phyloP scores from a whole-genome alignment of 2,329 filamentous ascomycete genomes.

The Aspergillaceae sp. region DNA sequence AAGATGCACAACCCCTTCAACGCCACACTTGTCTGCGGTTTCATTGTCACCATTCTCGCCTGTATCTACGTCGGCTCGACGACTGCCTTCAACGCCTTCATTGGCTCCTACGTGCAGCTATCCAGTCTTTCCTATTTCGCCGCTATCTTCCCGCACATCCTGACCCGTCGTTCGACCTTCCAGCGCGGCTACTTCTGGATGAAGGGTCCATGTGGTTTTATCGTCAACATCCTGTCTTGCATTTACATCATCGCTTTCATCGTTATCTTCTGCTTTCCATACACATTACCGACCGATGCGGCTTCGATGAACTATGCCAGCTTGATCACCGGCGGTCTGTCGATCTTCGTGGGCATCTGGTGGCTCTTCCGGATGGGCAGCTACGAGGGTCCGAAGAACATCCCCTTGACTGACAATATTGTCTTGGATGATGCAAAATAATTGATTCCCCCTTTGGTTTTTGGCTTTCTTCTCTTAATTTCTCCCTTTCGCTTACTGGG shows the following conservation, averaged over 20 bases:
- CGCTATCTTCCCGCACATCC: slow-evolving; percentile 45
- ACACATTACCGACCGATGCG: slow-evolving; percentile 37
- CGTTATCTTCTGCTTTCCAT: slow-evolving; percentile 54
- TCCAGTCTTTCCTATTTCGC: slow-evolving; percentile 48
- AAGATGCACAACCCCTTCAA: slow-evolving; percentile 51
- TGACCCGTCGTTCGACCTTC: slow-evolving; percentile 45
- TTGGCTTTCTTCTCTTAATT: neutral
- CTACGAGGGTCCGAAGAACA: slow-evolving; percentile 30
- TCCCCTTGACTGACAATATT: slow-evolving; percentile 27
- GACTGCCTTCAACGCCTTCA: slow-evolving; percentile 50
- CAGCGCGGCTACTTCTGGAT: slow-evolving; percentile 47
- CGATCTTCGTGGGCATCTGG: slow-evolving; percentile 42
- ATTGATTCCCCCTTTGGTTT: slow-evolving; percentile 8
- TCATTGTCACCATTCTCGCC: slow-evolving; percentile 46
- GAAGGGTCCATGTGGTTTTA: slow-evolving; percentile 40
- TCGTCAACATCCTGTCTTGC: slow-evolving; percentile 44
- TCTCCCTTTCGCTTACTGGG: neutral
- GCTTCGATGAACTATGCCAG: slow-evolving; percentile 48
- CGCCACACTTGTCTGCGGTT: slow-evolving; percentile 48
- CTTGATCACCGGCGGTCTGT: slow-evolving; percentile 45
- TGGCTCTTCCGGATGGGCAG: slow-evolving; percentile 29
- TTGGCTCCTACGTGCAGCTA: slow-evolving; percentile 51
- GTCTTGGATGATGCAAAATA: slow-evolving; percentile 24
- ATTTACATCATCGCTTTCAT: slow-evolving; percentile 49
- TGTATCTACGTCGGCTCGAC: slow-evolving; percentile 49